phyloP scores from a whole-genome alignment of 2,329 filamentous ascomycete genomes.

The Aureobasidium sp. region DNA sequence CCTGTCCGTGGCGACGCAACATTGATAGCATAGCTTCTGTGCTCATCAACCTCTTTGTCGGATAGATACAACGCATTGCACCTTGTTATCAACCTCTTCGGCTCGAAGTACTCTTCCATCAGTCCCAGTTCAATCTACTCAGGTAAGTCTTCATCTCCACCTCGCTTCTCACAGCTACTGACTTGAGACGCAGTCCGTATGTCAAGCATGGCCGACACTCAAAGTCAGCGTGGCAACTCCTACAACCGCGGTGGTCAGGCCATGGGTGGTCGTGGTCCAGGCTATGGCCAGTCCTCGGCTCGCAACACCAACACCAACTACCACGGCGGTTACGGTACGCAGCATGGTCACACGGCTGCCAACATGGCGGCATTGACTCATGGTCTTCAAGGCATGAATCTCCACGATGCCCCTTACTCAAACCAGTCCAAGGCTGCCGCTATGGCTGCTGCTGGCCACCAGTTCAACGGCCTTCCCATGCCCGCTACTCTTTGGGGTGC shows the following conservation, averaged over 20 bases:
- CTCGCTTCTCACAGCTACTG: not conserved
- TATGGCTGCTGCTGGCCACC: constrained; percentile 25
- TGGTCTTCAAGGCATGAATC: constrained; percentile 35
- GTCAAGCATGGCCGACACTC: constrained; percentile 29
- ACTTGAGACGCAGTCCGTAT: constrained; percentile 21
- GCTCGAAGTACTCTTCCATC: not conserved
- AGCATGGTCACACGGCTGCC: constrained; percentile 25
- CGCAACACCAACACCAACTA: constrained; percentile 26
- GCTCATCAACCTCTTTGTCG: constrained; percentile 27
- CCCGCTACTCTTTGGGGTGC: constrained; percentile 28
- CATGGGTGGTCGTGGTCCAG: constrained; percentile 25
- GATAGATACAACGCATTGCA: constrained; percentile 15
- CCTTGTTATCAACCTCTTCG: constrained; percentile 12
- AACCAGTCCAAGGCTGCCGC: constrained; percentile 29
- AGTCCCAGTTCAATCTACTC: not conserved
- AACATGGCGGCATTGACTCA: constrained; percentile 33
- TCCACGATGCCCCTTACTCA: constrained; percentile 29
- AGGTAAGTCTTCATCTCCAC: not conserved
- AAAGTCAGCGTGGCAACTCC: constrained; percentile 26
- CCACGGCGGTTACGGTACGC: constrained; percentile 30
- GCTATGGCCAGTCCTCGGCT: constrained; percentile 24
- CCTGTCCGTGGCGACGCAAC: constrained; percentile 26
- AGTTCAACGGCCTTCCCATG: constrained; percentile 25
- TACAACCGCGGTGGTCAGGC: constrained; percentile 16
- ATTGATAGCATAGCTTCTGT: constrained; percentile 30